Evolutionary conservation across 768 basidiomycete genomes (phyloP).

Genomic region (Pleurotus tuber-regium): DNA sequence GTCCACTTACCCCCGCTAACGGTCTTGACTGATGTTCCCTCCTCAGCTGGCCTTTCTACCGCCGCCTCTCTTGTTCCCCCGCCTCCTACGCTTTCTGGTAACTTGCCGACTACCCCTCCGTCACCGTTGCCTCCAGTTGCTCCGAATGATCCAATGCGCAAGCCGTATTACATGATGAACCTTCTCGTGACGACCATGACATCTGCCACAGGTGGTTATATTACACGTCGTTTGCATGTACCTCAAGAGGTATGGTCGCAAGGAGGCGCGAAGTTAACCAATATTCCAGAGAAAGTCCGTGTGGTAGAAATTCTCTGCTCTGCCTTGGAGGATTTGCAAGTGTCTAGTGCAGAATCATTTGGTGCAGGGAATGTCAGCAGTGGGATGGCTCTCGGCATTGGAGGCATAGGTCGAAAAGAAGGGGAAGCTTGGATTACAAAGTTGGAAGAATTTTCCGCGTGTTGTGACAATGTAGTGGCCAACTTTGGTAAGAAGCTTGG

Average conservation of each 20-base stretch:
- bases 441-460: constrained; percentile 75
- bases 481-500: constrained; percentile 88
- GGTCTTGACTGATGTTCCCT: constrained; percentile 48
- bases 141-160: constrained; percentile 70
- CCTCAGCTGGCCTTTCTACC: constrained; percentile 26
- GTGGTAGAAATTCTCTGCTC: constrained; percentile 77
- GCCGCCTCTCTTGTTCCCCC: constrained; percentile 41
- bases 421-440: constrained; percentile 76
- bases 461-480: constrained; percentile 77
- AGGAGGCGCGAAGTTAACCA: constrained; percentile 81
- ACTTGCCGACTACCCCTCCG: constrained; percentile 69
- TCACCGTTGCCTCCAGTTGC: constrained; percentile 76
- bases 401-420: constrained; percentile 73
- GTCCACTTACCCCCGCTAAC: constrained; percentile 44
- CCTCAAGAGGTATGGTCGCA: constrained; percentile 91
- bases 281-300: constrained; percentile 81
- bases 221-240: constrained; percentile 83
- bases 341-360: constrained; percentile 68
- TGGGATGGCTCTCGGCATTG: constrained; percentile 71
- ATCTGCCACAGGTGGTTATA: constrained; percentile 79
- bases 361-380: constrained; percentile 78
- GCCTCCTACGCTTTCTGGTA: constrained; percentile 45
- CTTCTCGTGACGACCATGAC: constrained; percentile 78
- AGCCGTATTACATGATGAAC: constrained; percentile 91
- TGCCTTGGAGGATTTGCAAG: constrained; percentile 77